phyloP scores from a whole-genome alignment of 371 early-diverging fungal genomes.

The Mortierella sp. region DNA sequence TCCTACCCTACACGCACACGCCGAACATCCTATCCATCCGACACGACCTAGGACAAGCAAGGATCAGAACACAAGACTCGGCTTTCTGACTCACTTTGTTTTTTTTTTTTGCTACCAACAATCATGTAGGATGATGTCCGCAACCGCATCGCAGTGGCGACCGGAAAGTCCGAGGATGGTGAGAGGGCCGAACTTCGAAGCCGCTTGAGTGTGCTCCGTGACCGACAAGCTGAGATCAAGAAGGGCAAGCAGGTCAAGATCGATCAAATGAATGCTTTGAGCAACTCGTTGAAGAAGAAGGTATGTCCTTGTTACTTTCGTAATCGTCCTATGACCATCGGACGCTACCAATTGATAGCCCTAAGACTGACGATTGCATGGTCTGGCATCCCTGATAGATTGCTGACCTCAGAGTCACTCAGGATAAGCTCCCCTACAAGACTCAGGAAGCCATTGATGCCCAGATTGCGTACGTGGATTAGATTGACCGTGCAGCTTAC shows the following conservation, averaged over 20 bases:
- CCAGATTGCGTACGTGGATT: slow-evolving; percentile 72
- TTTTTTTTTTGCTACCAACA: slow-evolving; percentile 46
- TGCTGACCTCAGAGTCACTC: slow-evolving; percentile 75
- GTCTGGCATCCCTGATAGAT: slow-evolving; percentile 52
- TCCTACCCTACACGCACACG: background rate
- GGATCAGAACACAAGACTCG: background rate
- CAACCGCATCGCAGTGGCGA: slow-evolving; percentile 65
- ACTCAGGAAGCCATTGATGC: slow-evolving; percentile 81
- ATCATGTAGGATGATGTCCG: slow-evolving; percentile 67
- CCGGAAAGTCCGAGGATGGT: slow-evolving; percentile 54
- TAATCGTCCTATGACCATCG: too few relatives aligned
- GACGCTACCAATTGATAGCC: too few relatives aligned
- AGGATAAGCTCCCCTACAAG: slow-evolving; percentile 84
- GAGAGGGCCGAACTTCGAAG: slow-evolving; percentile 66
- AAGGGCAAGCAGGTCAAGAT: slow-evolving; percentile 65
- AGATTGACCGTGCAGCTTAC: background rate
- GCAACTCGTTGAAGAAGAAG: slow-evolving; percentile 81
- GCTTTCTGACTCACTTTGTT: background rate
- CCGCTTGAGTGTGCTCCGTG: slow-evolving; percentile 73
- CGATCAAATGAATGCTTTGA: slow-evolving; percentile 73
- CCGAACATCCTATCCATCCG: too few relatives aligned
- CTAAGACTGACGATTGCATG: too few relatives aligned
- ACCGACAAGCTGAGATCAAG: slow-evolving; percentile 65
- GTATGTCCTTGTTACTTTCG: slow-evolving; percentile 45
- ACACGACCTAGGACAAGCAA: background rate